A percentile compares a stretch with the other conserved stretches of the same genome.
phyloP scores from a whole-genome alignment of 345 rosid species.

The Barbarea vulgaris region DNA sequence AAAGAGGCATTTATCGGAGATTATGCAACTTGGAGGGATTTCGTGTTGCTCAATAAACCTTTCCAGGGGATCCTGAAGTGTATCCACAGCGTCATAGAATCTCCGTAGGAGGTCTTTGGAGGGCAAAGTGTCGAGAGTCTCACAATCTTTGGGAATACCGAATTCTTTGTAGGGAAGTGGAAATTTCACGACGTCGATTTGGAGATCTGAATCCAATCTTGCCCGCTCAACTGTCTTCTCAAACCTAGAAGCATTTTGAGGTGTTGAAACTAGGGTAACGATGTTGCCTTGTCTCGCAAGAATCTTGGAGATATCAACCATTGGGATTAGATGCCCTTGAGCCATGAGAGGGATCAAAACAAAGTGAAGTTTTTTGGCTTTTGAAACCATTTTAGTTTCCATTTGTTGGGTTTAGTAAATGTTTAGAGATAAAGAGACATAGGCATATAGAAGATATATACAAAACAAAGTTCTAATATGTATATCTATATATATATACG shows the following conservation, averaged over 20 bases:
- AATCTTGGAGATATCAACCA: constrained; percentile 69
- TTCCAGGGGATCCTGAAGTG: constrained; percentile 62
- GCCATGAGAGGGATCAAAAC: constrained; percentile 75
- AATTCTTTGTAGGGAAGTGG: constrained; percentile 63
- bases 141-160: constrained; percentile 70
- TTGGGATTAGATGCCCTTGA: constrained; percentile 82
- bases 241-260: constrained; percentile 66
- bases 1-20: constrained; percentile 68
- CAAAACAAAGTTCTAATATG: background rate
- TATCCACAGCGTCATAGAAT: constrained; percentile 56
- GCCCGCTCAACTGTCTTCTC: constrained; percentile 44
- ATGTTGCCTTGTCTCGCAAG: constrained; percentile 55
- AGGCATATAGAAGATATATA: background rate
- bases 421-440: constrained; percentile 1
- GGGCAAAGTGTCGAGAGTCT: constrained; percentile 75
- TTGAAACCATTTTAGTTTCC: constrained; percentile 36
- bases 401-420: constrained; percentile 9
- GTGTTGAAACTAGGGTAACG: constrained; percentile 71
- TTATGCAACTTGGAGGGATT: constrained; percentile 66
- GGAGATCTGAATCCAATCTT: constrained; percentile 30
- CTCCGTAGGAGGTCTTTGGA: constrained; percentile 50
- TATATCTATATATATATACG: background rate
- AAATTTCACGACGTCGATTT: constrained; percentile 48
- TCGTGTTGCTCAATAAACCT: constrained; percentile 39
- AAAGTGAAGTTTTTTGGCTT: constrained; percentile 53